Conservation (phyloP, 2,329 filamentous ascomycete species). For the Botrytis cinerea region DNA sequence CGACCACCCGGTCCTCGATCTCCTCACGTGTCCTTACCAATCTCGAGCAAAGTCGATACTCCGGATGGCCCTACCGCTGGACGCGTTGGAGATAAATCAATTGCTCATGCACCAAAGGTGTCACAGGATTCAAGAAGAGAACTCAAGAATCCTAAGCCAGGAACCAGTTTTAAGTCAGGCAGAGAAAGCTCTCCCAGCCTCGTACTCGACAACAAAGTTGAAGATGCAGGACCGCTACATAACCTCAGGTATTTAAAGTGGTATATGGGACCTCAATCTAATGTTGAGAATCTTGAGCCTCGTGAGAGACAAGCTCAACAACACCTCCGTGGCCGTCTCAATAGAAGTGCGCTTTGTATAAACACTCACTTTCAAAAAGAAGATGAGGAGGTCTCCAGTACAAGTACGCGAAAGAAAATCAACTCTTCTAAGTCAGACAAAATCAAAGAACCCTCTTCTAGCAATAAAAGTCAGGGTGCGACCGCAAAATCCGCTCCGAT, state of each 20-base stretch:
- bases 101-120: background rate
- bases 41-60: background rate
- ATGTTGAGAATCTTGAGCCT: background rate
- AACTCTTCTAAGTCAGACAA: background rate
- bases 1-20: background rate
- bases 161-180: background rate
- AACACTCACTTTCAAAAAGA: background rate
- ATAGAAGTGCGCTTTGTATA: background rate
- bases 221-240: too few species aligned
- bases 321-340: background rate
- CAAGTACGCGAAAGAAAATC: background rate
- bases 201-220: background rate
- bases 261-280: background rate
- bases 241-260: background rate
- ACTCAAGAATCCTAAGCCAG: background rate
- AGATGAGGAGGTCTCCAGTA: background rate
- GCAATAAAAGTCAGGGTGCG: background rate
- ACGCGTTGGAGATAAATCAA: background rate
- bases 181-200: background rate
- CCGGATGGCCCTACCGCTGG: background rate
- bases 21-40: background rate
- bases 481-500: background rate
- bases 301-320: background rate
- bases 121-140: background rate
- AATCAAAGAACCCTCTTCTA: background rate